Base-by-base conservation (phyloP, 352 stramenopile genomes). In the Phytopythium montanum region DNA sequence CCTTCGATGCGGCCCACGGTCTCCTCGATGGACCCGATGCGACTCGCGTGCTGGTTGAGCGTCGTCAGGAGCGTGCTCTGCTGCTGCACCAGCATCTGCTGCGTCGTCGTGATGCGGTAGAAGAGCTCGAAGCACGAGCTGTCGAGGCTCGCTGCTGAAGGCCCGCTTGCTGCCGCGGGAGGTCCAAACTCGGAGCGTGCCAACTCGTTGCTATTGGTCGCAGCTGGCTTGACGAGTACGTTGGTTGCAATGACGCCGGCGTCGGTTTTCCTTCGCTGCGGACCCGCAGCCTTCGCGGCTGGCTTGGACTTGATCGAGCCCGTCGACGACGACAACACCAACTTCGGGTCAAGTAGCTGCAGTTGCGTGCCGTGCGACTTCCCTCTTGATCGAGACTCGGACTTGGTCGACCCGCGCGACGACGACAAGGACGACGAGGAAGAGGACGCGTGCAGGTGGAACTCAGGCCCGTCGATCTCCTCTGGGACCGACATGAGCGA, bases 21-120 rank as follows among this genome's bases (percentile, higher is more conserved):
- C 34, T 81, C 52, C 54, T 80, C 77, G 31, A 85, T 84, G n/a
- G 65, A 71, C 29, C 61, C 71, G 62, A 85, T 76, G n/a, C 72
- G 75, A n/a, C 62, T 70, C 25, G 77, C 80, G 51, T 82, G 75
- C 29, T 83, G 66, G 16, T 63, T 71, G 21, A 87, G 49, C 21
- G 73, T 80, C 29, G 60, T 59, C 21, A 87, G 53, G 14, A 85
- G 54, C 21, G 61, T 74, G 42, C 66, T 62, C 44, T 81, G 77
- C 33, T 89, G 80, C 55, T 79, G 60, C 21, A 70, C 74, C 13
- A 94, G 69, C 34, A 90, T 61, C 44, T 88, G 69, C 65, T 89
- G 84, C 19, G 84, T 92, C 25, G 70, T 72, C 42, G 81, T 79
- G 56, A 92, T 84, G 50, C 81, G 71, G 42, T 70, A 66, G 23